Conservation (phyloP, 2,329 filamentous ascomycete species). For the Penicillium aurantiogriseum region DNA sequence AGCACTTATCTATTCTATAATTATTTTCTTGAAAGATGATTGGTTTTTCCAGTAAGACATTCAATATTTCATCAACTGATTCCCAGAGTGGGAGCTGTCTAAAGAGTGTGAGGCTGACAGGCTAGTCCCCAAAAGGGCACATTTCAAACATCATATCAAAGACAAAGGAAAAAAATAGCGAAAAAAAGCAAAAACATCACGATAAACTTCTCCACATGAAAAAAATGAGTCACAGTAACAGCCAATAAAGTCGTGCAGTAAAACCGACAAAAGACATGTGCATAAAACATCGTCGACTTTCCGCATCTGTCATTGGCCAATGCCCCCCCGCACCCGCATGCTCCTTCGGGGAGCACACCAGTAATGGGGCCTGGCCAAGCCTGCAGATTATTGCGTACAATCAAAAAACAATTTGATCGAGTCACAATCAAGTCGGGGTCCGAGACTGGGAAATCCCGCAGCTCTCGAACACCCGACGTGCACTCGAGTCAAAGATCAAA, state of each 20-base stretch:
- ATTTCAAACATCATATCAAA: not conserved
- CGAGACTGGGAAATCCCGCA: not conserved
- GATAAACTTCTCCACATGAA: not conserved
- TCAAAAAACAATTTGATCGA: conserved; percentile 1
- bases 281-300: conserved; percentile 5
- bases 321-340: not conserved
- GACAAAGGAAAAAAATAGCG: not conserved
- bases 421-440: conserved; percentile 2
- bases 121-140: not conserved
- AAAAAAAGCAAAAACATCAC: not conserved
- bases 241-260: conserved; percentile 7
- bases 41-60: not conserved
- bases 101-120: conserved; percentile 6
- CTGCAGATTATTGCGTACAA: not conserved
- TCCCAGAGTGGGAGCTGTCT: not conserved
- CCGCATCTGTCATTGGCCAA: conserved; percentile 8
- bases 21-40: not conserved
- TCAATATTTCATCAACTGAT: not conserved
- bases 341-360: not conserved
- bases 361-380: not conserved
- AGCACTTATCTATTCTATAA: not conserved
- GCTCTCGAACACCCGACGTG: not conserved
- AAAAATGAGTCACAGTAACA: conserved; percentile 7
- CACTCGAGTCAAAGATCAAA: conserved; percentile 10
- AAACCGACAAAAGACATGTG: not conserved